phyloP scores from a whole-genome alignment of 2,329 filamentous ascomycete genomes.

The Rhexocercosporidium sp. region DNA sequence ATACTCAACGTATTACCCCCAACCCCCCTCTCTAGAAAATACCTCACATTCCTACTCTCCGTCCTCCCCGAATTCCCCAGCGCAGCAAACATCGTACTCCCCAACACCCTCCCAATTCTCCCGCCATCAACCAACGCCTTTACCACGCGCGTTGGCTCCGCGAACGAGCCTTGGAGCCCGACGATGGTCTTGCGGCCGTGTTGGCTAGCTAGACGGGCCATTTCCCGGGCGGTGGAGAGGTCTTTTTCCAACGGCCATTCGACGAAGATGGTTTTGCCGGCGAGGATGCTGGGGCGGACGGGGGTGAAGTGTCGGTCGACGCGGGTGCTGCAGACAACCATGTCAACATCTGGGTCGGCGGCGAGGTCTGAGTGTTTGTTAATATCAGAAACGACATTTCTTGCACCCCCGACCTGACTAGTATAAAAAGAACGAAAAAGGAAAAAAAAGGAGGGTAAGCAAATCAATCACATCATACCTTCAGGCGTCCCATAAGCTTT shows the following conservation, averaged over 20 bases:
- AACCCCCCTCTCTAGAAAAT: constrained; percentile 54
- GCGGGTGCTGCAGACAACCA: constrained; percentile 59
- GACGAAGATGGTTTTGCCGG: constrained; percentile 58
- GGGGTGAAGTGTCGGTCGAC: constrained; percentile 60
- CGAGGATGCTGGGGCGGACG: constrained; percentile 54
- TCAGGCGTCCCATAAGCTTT: constrained; percentile 57
- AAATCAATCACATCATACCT: constrained; percentile 2
- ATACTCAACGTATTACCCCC: constrained; percentile 43
- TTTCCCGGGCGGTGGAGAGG: constrained; percentile 46
- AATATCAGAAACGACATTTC: background rate
- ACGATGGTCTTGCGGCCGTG: constrained; percentile 50
- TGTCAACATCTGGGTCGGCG: constrained; percentile 54
- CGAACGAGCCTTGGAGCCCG: constrained; percentile 55
- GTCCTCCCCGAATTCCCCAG: constrained; percentile 15
- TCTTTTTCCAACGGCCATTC: constrained; percentile 64
- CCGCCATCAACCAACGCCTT: constrained; percentile 51
- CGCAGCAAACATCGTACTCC: constrained; percentile 32
- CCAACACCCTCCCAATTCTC: constrained; percentile 56
- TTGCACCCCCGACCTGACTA: too few species aligned
- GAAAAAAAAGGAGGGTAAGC: background rate
- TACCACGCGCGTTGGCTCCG: constrained; percentile 51
- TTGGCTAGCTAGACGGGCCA: constrained; percentile 45
- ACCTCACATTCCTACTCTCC: constrained; percentile 45
- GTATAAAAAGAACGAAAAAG: background rate
- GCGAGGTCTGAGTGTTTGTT: constrained; percentile 45